Percentiles rank a stretch among this genome's conserved stretches.
phyloP scores from a whole-genome alignment of 2,329 filamentous ascomycete genomes.

The Grosmannia penicillata region DNA sequence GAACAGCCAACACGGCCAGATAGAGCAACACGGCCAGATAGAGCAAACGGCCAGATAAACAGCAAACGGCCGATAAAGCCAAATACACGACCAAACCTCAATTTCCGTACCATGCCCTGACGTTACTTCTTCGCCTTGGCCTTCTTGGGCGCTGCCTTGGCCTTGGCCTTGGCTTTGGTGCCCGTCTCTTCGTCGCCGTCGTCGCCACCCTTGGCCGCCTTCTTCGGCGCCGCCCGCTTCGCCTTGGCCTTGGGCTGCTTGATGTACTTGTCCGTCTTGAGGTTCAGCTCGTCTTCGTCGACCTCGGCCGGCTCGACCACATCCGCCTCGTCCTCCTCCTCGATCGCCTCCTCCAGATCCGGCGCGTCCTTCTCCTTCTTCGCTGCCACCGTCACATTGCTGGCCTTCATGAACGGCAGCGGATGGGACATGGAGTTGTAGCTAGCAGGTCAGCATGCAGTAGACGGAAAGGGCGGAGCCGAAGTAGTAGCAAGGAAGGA shows the following conservation, averaged over 20 bases:
- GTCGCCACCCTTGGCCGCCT: slow-evolving; percentile 22
- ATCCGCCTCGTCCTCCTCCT: slow-evolving; percentile 78
- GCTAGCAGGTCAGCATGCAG: slow-evolving; percentile 23
- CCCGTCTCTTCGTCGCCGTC: slow-evolving; percentile 33
- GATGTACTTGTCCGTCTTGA: slow-evolving; percentile 94
- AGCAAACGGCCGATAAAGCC: too few species aligned
- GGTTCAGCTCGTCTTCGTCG: slow-evolving; percentile 64
- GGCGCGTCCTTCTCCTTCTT: slow-evolving; percentile 61
- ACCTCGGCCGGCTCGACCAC: slow-evolving; percentile 42
- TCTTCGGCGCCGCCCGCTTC: slow-evolving; percentile 27
- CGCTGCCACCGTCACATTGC: slow-evolving; percentile 57
- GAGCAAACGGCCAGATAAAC: not conserved
- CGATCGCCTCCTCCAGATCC: slow-evolving; percentile 90
- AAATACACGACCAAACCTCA: not conserved
- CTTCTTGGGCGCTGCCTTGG: slow-evolving; percentile 33
- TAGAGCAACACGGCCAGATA: too few species aligned
- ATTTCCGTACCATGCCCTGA: not conserved
- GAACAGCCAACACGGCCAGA: too few species aligned
- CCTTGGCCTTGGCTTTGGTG: slow-evolving; percentile 27
- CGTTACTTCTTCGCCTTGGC: slow-evolving; percentile 30
- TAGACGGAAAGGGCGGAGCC: not conserved
- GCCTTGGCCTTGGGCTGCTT: slow-evolving; percentile 70
- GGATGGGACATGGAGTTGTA: slow-evolving; percentile 82
- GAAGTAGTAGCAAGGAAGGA: not conserved
- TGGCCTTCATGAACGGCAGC: slow-evolving; percentile 91